Base-by-base conservation (phyloP, 768 basidiomycete genomes). In the Kondoa subrosea region DNA sequence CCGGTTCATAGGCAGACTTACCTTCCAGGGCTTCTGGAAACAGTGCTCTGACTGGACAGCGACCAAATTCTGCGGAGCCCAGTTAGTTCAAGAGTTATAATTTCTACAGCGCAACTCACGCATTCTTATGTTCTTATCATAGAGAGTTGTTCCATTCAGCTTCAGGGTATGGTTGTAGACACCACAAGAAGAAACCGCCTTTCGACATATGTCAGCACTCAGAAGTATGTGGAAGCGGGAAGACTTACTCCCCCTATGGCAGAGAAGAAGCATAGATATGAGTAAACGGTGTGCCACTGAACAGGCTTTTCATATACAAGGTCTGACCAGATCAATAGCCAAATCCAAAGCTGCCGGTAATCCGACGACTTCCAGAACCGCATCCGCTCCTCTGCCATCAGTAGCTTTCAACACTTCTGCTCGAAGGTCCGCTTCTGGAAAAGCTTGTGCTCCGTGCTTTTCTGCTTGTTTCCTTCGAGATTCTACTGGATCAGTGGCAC, bases 331-430 rank as follows among this genome's bases (percentile, higher is more conserved):
- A 21, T 75, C 72, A 65, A 78, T 64, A 25, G 76, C 76, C 33
- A 71, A 72, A 4, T 66, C 56, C 33, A 77, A 68, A 0, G 78
- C 77, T 1, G 68, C 57, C 16, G 72, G 70, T 63, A 74, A 70
- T 4, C 78, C 78, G 27, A 78, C 78, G 21, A 78, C 68, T 67
- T 78, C 78, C 33, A 78, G 72, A 2, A 74, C 75, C 3, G 74
- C 76, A 67, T 78, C 77, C 0, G 77, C 74, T 0, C 78, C 78
- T 60, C 74, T 67, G 4, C 74, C 74, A 16, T 72, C 71, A 1
- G 76, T 77, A 0, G 67, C 74, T 56, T 73, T 59, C 4, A 70
- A 66, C 0, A 77, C 40, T 1, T 69, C 71, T 4, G 64, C 1
- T 3, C 57, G 50, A 27, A 75, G 70, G 40, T 74, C 67, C 56